Evolutionary conservation across 441 rosid genomes (phyloP).

Genomic region (Arabidopsis hybrid): DNA sequence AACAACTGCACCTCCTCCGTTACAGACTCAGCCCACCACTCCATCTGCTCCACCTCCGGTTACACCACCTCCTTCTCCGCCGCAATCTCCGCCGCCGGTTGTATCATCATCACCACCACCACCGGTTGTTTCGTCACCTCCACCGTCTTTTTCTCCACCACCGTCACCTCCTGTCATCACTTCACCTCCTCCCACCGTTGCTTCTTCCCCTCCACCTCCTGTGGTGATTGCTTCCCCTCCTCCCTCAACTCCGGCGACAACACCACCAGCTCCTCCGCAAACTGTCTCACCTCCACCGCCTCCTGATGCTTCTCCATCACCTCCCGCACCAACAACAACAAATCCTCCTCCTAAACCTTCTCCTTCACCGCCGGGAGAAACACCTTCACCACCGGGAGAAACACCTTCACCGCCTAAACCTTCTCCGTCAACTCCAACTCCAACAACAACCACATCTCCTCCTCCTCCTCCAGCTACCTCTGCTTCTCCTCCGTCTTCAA

Average conservation of each 20-base stretch:
- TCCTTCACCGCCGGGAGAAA: slow-evolving; percentile 54
- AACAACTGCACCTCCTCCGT: slow-evolving; percentile 54
- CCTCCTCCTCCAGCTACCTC: slow-evolving; percentile 54
- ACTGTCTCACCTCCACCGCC: slow-evolving; percentile 55
- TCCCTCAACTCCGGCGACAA: slow-evolving; percentile 51
- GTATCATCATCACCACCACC: slow-evolving; percentile 46
- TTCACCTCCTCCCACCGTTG: slow-evolving; percentile 47
- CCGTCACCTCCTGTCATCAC: slow-evolving; percentile 50
- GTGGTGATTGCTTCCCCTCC: slow-evolving; percentile 50
- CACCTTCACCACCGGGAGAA: slow-evolving; percentile 23
- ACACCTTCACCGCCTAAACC: slow-evolving; percentile 38
- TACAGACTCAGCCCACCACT: slow-evolving; percentile 50
- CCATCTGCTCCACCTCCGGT: slow-evolving; percentile 60
- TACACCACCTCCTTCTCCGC: slow-evolving; percentile 56
- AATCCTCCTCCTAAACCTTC: slow-evolving; percentile 50
- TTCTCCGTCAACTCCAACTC: slow-evolving; percentile 55
- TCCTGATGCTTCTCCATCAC: slow-evolving; percentile 39
- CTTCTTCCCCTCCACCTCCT: slow-evolving; percentile 52
- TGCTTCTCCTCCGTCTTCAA: slow-evolving; percentile 49
- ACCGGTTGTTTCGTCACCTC: slow-evolving; percentile 47
- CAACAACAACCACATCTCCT: slow-evolving; percentile 48
- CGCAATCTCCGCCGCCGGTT: slow-evolving; percentile 53
- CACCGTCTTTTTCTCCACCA: slow-evolving; percentile 50
- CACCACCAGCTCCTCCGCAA: slow-evolving; percentile 53
- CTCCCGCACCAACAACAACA: slow-evolving; percentile 38